Evolutionary conservation across 176 grass and related monocot genomes (phyloP).

Genomic region (Thalia dealbata): DNA sequence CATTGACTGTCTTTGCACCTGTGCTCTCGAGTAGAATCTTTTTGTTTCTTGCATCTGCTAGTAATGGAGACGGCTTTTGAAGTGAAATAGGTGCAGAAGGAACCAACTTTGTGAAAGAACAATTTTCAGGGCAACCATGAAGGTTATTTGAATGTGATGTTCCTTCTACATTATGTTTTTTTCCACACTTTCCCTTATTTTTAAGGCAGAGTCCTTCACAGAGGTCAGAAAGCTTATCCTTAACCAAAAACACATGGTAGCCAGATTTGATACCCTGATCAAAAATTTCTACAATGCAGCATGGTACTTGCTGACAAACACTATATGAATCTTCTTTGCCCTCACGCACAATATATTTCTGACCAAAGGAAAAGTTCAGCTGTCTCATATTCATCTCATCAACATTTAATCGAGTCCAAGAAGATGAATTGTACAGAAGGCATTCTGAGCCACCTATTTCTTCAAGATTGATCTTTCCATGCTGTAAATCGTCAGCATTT

Average conservation of each 20-base stretch:
- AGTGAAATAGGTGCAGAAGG: not conserved
- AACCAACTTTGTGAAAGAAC: not conserved
- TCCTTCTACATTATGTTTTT: not conserved
- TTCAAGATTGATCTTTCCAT: not conserved
- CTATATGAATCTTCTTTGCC: not conserved
- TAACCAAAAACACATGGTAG: slow-evolving; percentile 31
- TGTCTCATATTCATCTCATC: not conserved
- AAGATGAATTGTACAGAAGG: not conserved
- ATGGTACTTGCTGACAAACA: not conserved
- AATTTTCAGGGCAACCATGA: not conserved
- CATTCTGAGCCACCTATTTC: not conserved
- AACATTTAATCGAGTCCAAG: not conserved
- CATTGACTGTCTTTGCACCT: not conserved
- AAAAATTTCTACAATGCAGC: slow-evolving; percentile 59
- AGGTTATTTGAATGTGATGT: not conserved
- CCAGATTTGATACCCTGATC: slow-evolving; percentile 48
- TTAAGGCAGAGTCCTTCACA: not conserved
- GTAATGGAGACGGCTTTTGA: slow-evolving; percentile 2
- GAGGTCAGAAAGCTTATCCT: not conserved
- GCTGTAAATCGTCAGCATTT: not conserved
- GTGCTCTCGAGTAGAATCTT: not conserved
- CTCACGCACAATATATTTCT: not conserved
- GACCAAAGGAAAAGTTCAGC: not conserved
- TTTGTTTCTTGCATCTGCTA: not conserved
- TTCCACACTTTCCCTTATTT: not conserved